A percentile compares a stretch with the other conserved stretches of the same genome.
phyloP scores from a whole-genome alignment of 495 filamentous ascomycete species.

The Neurospora sp. region DNA sequence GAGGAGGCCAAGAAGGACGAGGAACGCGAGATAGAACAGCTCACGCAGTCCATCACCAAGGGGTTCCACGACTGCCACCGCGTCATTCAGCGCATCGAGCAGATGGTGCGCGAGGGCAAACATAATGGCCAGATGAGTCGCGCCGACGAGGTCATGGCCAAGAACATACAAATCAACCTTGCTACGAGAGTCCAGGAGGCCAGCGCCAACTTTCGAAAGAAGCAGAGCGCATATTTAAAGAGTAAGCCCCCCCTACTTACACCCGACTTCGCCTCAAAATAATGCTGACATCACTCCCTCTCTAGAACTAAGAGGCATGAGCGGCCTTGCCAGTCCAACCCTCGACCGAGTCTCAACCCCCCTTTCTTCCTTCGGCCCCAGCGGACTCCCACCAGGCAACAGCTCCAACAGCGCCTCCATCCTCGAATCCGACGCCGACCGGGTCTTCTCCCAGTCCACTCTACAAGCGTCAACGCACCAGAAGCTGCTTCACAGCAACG shows the following conservation, averaged over 20 bases:
- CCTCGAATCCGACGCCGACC: constrained; percentile 82
- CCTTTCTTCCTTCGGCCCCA: constrained; percentile 14
- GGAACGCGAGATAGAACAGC: constrained; percentile 76
- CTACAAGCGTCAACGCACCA: constrained; percentile 60
- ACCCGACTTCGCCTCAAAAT: background rate
- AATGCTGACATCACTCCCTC: constrained; percentile 1
- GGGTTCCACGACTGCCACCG: constrained; percentile 84
- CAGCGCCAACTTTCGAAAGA: constrained; percentile 89
- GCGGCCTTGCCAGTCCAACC: constrained; percentile 29
- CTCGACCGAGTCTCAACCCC: constrained; percentile 53
- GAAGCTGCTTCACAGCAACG: constrained; percentile 62
- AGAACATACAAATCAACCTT: constrained; percentile 86
- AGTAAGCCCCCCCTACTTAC: constrained; percentile 42
- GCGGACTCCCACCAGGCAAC: constrained; percentile 13
- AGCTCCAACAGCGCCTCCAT: constrained; percentile 56
- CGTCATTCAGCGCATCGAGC: constrained; percentile 75
- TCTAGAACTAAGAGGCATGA: constrained; percentile 74
- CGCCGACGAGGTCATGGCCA: constrained; percentile 89
- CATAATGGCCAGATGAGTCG: constrained; percentile 55
- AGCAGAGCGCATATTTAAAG: constrained; percentile 91
- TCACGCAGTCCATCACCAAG: constrained; percentile 83
- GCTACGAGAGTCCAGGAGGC: constrained; percentile 82
- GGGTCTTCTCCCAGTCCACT: constrained; percentile 81
- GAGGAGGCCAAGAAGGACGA: constrained; percentile 75
- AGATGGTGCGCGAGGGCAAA: constrained; percentile 68